These are phyloP conservation scores for Smallanthus sonchifolius DNA, from an alignment of 129 eudicot genomes.

Conservation along the genomic window DNA sequence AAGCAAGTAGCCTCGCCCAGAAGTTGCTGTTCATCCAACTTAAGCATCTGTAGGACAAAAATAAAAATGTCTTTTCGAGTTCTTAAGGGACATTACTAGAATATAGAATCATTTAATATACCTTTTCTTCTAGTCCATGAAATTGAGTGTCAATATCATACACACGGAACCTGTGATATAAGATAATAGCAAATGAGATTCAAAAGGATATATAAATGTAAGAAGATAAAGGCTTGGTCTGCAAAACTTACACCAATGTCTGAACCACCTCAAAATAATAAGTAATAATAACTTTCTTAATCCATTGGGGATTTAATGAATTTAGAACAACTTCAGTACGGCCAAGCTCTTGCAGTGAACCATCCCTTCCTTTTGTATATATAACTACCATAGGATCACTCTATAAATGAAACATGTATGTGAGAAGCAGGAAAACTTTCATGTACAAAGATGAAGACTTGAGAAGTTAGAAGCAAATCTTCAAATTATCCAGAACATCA, in stretches of 20 bases:
- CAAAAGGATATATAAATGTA: neutral
- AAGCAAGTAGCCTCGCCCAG: constrained; percentile 89
- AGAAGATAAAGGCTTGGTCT: constrained; percentile 1
- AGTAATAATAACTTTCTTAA: constrained; percentile 53
- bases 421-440: constrained; percentile 23
- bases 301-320: constrained; percentile 84
- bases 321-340: constrained; percentile 93
- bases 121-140: constrained; percentile 78
- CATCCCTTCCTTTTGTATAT: constrained; percentile 71
- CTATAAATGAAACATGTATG: constrained; percentile 42
- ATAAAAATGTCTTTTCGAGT: constrained; percentile 2
- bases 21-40: constrained; percentile 88
- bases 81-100: neutral
- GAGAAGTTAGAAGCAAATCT: neutral
- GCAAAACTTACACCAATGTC: constrained; percentile 69
- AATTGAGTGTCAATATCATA: constrained; percentile 92
- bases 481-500: neutral
- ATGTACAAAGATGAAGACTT: constrained; percentile 20
- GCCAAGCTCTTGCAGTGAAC: constrained; percentile 81
- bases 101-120: constrained; percentile 29
- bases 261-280: constrained; percentile 90
- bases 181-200: constrained; percentile 13
- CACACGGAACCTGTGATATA: constrained; percentile 71
- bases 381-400: constrained; percentile 96
- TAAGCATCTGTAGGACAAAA: constrained; percentile 58